Evolutionary conservation across 257 asterid species (phyloP), one percentile per base, ranked within the genome.

Genomic region (Craterostigma plantagineum): DNA sequence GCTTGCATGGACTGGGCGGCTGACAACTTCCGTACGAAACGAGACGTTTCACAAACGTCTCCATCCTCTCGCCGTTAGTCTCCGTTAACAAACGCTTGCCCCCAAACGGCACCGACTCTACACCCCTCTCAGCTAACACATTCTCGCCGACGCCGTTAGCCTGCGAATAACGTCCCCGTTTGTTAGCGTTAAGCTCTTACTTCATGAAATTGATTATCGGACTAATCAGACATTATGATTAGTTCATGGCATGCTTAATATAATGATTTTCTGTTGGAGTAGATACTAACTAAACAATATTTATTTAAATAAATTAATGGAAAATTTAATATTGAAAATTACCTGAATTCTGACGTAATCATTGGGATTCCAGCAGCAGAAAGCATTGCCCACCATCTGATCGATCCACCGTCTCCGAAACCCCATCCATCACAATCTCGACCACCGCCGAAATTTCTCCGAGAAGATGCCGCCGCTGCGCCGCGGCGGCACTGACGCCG

Each of bases 1-100:
- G 4, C 56, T 87, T 82, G 82, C 92, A 70, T 50, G 98, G 98
- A 50, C 98, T 87, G 16, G 98, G 90, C 38, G 98, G 98, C 67
- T 64, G 61, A 51, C 97, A 76, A 58, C 62, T 69, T 5, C 93
- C 86, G 39, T 77, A 23, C 10, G 72, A 90, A 55, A 81, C 91
- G 8, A 86, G 91, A 14, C 92, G 91, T 58, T 75, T 91, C 62
- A 71, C 96, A 1, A 86, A 69, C 30, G 61, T 64, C 13, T 50
- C 65, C 37, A 86, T 68, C 49, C 94, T 71, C 51, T 75, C 77
- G 12, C 81, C 79, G 71, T 86, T 86, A 46, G 76, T 86, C 81
- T 77, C 96, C 79, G 84, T 65, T 48, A 75, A 45, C 41, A 86
- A 50, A 58, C 94, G 77, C 59, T 86, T 86, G 63, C 92, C 92